Conservation (phyloP, 108 stramenopile genomes). For the Pseudonitzschia pungens region DNA sequence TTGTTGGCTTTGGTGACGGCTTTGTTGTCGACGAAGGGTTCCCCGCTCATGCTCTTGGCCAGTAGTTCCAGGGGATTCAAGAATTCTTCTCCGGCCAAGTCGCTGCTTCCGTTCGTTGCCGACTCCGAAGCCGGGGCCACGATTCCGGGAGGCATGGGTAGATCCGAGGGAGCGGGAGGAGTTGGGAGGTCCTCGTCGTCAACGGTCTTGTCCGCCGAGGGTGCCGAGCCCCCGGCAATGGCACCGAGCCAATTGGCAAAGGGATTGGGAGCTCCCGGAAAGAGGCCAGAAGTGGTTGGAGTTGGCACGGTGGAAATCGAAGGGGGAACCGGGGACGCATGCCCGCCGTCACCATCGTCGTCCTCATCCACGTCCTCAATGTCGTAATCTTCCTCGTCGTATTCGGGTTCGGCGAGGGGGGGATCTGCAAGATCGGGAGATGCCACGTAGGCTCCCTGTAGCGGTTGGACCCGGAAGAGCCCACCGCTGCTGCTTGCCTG, state of each 20-base stretch:
- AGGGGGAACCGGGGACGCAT: slow-evolving; percentile 26
- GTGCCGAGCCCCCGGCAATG: slow-evolving; percentile 29
- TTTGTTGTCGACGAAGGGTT: background rate
- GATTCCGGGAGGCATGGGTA: slow-evolving; percentile 29
- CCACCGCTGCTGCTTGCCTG: background rate
- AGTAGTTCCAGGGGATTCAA: slow-evolving; percentile 34
- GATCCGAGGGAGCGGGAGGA: slow-evolving; percentile 14
- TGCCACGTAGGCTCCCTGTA: background rate
- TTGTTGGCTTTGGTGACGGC: background rate
- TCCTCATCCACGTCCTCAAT: slow-evolving; percentile 47
- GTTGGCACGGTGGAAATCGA: slow-evolving; percentile 20
- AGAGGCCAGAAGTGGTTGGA: slow-evolving; percentile 19
- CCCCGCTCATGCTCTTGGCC: slow-evolving; percentile 4
- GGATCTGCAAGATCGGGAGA: background rate
- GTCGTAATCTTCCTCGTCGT: slow-evolving; percentile 44
- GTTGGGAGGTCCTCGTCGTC: slow-evolving; percentile 6
- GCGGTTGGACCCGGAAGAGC: slow-evolving; percentile 3
- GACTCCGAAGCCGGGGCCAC: background rate
- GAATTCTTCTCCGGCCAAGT: background rate
- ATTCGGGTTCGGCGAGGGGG: slow-evolving; percentile 16
- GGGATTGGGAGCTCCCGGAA: slow-evolving; percentile 36
- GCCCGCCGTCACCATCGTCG: slow-evolving; percentile 33
- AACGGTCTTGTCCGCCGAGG: background rate
- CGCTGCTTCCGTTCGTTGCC: background rate
- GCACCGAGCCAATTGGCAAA: slow-evolving; percentile 86